Base-by-base conservation (phyloP, 805 yeast genomes). In the Candida nitratophila region DNA sequence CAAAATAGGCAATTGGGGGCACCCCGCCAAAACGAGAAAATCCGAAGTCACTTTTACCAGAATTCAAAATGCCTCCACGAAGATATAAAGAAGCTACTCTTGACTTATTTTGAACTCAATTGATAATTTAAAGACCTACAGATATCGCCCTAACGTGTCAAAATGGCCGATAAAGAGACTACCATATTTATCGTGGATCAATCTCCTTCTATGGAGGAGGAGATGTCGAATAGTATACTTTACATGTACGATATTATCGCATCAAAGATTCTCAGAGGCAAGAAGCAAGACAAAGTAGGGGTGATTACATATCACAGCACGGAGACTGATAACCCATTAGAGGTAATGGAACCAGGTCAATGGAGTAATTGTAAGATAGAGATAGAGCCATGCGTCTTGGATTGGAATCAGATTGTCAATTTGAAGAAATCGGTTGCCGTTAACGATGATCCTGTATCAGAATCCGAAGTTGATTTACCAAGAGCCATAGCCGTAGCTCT, bases 121-220 rank as follows among this genome's bases (percentile, higher is more conserved):
- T n/a, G 20, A n/a, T 10, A 32, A 6, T 6, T 6, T n/a, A 16
- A 32, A 4, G 6, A 6, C 10, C 27, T 10, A 24, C 10, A 24
- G 10, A 7, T 7, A 10, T 24, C 10, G 27, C 6, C 6, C 10
- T 24, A 6, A 24, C 27, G 27, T 24, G 27, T 24, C 27, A 24
- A 24, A 24, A 50, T 50, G 53, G 50, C 54, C 32, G 56, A 54
- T 14, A 56, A 54, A 33, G 60, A 59, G 31, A 39, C 42, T 14
- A 50, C 59, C 5, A 54, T 47, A 20, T 77, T 73, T 49, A 64
- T 79, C 10, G 66, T 77, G 15, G 86, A 81, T 54, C 60, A 71
- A 14, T 69, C 76, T 11, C 64, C 66, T 55, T 49, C 72, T 50
- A 54, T 71, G 79, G 57, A 71, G 61, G 33, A 62, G 50, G 57